Conservation (phyloP, 75 land plant species). For the Adiantum capillusveneris region DNA sequence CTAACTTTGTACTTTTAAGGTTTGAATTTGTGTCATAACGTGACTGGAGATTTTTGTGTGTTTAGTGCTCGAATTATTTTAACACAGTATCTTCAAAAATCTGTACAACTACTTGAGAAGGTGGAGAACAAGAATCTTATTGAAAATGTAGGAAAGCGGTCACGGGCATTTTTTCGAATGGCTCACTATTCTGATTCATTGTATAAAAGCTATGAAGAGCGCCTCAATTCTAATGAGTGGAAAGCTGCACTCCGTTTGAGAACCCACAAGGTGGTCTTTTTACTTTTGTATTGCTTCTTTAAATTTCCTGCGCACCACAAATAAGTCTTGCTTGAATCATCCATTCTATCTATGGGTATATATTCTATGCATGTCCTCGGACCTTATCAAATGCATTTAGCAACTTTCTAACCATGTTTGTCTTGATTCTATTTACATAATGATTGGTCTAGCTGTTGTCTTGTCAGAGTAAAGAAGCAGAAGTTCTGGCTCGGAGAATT, state of each 20-base stretch:
- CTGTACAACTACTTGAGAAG: slow-evolving; percentile 57
- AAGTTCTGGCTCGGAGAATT: no score
- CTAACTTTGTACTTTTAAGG: no score
- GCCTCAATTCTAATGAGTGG: slow-evolving; percentile 86
- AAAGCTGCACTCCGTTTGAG: slow-evolving; percentile 86
- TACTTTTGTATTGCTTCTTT: not conserved
- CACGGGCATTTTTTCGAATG: slow-evolving; percentile 66
- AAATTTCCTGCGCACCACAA: not conserved
- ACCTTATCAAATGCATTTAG: no score
- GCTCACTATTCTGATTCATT: slow-evolving; percentile 93
- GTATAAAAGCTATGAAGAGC: slow-evolving; percentile 80
- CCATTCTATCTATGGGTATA: not conserved
- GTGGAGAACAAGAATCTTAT: slow-evolving; percentile 9
- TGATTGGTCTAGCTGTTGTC: no score
- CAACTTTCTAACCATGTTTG: no score
- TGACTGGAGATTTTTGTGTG: not conserved
- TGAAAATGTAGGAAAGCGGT: slow-evolving; percentile 30
- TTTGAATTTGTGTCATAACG: no score
- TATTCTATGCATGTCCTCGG: not conserved
- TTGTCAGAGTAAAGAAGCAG: no score
- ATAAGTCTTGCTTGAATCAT: not conserved
- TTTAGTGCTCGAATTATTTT: slow-evolving; percentile 83
- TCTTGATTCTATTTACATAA: no score
- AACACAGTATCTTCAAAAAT: slow-evolving; percentile 67
- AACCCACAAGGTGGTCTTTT: slow-evolving; percentile 63